Conservation (phyloP, 2,329 filamentous ascomycete species). For the Simplicillium sp. region DNA sequence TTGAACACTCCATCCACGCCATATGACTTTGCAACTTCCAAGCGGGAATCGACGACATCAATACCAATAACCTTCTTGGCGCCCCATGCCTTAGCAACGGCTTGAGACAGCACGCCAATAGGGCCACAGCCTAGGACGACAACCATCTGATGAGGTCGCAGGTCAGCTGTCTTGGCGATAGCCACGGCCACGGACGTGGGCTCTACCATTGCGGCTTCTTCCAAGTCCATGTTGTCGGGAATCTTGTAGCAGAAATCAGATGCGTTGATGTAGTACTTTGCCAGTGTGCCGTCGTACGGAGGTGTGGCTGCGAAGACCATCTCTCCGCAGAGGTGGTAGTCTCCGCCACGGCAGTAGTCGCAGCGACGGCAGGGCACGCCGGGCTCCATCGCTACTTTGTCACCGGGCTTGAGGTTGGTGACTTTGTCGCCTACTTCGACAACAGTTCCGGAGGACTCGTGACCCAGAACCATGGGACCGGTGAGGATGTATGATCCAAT, state of each 20-base stretch:
- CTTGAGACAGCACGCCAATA: conserved; percentile 34
- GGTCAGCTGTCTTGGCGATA: conserved; percentile 27
- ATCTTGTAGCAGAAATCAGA: conserved; percentile 37
- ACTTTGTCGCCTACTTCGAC: no score
- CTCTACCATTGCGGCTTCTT: conserved; percentile 40
- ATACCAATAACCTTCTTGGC: conserved; percentile 32
- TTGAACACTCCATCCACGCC: conserved; percentile 32
- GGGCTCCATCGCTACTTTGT: no score
- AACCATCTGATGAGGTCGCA: conserved; percentile 29
- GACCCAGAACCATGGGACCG: no score
- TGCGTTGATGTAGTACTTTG: conserved; percentile 36
- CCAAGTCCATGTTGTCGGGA: conserved; percentile 29
- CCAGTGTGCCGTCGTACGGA: conserved; percentile 37
- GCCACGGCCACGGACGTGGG: conserved; percentile 39
- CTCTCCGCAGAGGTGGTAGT: conserved; percentile 26
- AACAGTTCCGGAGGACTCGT: no score
- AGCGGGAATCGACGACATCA: conserved; percentile 28
- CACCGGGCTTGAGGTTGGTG: no score
- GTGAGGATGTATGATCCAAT: no score
- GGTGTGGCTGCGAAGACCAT: conserved; percentile 37
- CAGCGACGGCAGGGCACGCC: no score
- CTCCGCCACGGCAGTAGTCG: conserved; percentile 21
- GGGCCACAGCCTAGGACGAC: conserved; percentile 38
- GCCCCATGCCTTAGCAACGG: conserved; percentile 32
- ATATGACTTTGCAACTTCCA: conserved; percentile 28